Evolutionary conservation across 345 rosid species (phyloP).

Genomic region (Schrenkiella parvula): DNA sequence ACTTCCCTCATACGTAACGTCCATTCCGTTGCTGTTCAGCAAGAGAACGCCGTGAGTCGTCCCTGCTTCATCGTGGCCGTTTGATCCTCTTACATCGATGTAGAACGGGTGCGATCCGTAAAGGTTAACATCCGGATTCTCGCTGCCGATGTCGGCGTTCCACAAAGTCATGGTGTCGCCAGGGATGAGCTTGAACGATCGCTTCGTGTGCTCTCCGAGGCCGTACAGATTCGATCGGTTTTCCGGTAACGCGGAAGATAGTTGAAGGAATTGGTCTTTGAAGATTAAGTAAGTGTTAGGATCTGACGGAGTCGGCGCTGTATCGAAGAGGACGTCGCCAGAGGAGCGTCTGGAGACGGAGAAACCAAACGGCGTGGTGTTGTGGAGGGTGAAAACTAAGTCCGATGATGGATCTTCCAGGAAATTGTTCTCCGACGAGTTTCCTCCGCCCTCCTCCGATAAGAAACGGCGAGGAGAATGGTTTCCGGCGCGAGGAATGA

Average conservation of each 20-base stretch:
- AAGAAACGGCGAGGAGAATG: constrained; percentile 9
- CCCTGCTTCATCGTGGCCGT: constrained; percentile 41
- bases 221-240: constrained; percentile 56
- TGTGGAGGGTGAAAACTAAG: constrained; percentile 52
- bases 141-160: constrained; percentile 49
- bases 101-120: constrained; percentile 83
- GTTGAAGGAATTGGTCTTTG: constrained; percentile 72
- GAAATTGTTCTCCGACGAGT: not conserved
- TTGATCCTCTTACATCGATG: constrained; percentile 50
- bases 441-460: not conserved
- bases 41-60: constrained; percentile 57
- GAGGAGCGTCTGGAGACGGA: constrained; percentile 51
- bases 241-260: constrained; percentile 52
- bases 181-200: constrained; percentile 38
- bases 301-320: constrained; percentile 35
- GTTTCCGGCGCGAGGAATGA: constrained; percentile 41
- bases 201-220: constrained; percentile 73
- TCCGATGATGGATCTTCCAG: constrained; percentile 41
- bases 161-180: constrained; percentile 47
- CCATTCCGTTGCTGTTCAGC: constrained; percentile 75
- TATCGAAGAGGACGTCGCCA: constrained; percentile 60
- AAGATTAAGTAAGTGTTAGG: constrained; percentile 43
- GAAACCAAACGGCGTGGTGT: constrained; percentile 60
- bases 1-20: constrained; percentile 47
- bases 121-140: constrained; percentile 43